Conservation (phyloP, 257 asterid genomes). For the Nicotiana obtusifolia region DNA sequence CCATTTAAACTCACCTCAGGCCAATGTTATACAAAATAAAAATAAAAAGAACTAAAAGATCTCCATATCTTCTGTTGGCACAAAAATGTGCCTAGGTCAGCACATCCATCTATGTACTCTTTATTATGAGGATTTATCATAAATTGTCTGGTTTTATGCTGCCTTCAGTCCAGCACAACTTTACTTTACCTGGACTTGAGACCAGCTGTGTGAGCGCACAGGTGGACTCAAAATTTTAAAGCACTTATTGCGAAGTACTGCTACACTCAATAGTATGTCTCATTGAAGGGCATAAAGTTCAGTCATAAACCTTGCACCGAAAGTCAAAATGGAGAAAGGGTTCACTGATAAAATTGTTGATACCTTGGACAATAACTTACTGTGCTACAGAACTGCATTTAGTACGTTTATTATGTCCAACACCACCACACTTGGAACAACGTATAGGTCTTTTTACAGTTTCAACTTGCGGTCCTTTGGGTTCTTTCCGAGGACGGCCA, state of each 20-base stretch:
- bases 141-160: not conserved
- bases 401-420: constrained; percentile 10
- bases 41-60: not conserved
- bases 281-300: not conserved
- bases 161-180: not conserved
- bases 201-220: not conserved
- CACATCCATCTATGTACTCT: not conserved
- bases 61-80: not conserved
- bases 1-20: not conserved
- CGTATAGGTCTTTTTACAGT: not conserved
- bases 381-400: constrained; percentile 2
- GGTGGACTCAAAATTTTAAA: not conserved
- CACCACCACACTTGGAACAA: not conserved
- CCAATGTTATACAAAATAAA: not conserved
- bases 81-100: not conserved
- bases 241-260: not conserved
- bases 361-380: not conserved
- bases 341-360: not conserved
- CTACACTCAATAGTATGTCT: not conserved
- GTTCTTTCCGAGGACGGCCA: constrained; percentile 7
- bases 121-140: not conserved
- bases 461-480: constrained; percentile 5
- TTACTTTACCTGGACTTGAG: not conserved
- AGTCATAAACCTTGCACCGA: no score
- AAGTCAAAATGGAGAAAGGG: not conserved